Percentiles rank a stretch among this genome's conserved stretches.
Conservation (phyloP, 345 rosid species). For the Murraya koenigii region DNA sequence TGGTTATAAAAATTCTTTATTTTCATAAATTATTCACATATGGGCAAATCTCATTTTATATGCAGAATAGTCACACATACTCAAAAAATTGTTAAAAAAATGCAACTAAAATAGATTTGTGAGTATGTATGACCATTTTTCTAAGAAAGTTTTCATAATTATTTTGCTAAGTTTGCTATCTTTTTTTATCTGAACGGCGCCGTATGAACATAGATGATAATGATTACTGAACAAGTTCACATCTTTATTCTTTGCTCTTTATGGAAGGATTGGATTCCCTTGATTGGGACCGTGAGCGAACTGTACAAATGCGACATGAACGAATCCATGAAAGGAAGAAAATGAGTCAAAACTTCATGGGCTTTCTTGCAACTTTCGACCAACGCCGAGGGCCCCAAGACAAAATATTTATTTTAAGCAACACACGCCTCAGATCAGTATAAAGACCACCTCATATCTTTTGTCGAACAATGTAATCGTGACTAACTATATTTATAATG, state of each 20-base stretch:
- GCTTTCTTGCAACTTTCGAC: background rate
- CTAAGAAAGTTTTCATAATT: too few relatives aligned
- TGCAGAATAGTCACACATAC: too few relatives aligned
- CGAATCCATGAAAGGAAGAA: background rate
- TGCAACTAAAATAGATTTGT: too few relatives aligned
- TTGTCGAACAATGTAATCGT: background rate
- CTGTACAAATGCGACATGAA: background rate
- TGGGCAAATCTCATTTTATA: too few relatives aligned
- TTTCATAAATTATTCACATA: rapidly evolving
- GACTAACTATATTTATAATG: background rate
- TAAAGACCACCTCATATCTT: background rate
- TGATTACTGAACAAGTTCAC: background rate
- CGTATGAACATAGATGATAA: background rate
- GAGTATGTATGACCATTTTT: too few relatives aligned
- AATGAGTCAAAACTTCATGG: too few relatives aligned
- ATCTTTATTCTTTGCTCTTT: background rate
- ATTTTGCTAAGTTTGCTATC: too few relatives aligned
- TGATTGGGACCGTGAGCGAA: background rate
- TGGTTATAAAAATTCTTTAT: too few relatives aligned
- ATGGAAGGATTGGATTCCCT: background rate
- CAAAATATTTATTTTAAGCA: background rate
- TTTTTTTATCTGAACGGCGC: too few relatives aligned
- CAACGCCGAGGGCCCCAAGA: too few relatives aligned
- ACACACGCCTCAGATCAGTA: background rate
- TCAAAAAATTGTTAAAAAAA: too few relatives aligned